These are phyloP conservation scores for Apiotrichum veenhuisii DNA, from an alignment of 1,284 basidiomycete genomes.

Conservation along the genomic window DNA sequence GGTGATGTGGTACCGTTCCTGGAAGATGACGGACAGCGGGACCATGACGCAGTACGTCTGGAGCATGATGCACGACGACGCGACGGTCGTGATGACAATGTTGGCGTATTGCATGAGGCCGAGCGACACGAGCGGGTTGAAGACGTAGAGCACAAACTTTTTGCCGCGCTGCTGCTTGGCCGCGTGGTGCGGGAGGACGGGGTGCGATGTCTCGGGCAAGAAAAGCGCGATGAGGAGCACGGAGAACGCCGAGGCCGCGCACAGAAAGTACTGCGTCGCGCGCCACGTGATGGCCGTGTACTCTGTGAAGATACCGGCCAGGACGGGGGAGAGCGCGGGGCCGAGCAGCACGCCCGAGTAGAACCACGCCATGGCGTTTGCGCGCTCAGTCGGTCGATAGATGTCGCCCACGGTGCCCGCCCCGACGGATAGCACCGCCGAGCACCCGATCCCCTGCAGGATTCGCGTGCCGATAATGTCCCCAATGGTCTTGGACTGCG, in stretches of 20 bases:
- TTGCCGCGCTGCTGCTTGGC: conserved; percentile 33
- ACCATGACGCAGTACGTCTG: conserved; percentile 34
- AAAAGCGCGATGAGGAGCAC: conserved; percentile 55
- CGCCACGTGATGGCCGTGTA: conserved; percentile 59
- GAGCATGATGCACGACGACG: conserved; percentile 34
- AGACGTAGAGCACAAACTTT: conserved; percentile 52
- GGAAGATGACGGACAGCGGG: conserved; percentile 24
- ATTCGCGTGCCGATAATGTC: conserved; percentile 61
- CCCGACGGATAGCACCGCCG: conserved; percentile 58
- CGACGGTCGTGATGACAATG: conserved; percentile 36
- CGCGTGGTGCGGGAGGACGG: conserved; percentile 47
- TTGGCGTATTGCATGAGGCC: conserved; percentile 60
- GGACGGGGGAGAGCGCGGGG: conserved; percentile 43
- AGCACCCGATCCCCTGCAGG: conserved; percentile 57
- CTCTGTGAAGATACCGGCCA: conserved; percentile 49
- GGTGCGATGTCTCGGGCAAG: conserved; percentile 68
- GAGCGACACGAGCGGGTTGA: conserved; percentile 62
- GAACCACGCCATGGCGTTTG: conserved; percentile 62
- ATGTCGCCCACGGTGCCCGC: conserved; percentile 64
- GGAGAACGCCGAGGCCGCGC: conserved; percentile 52
- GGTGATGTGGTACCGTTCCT: conserved; percentile 58
- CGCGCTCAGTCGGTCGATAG: conserved; percentile 60
- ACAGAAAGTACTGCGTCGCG: conserved; percentile 57
- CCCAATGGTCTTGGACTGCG: conserved; percentile 52
- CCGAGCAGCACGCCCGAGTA: conserved; percentile 54